phyloP scores from a whole-genome alignment of 2,329 filamentous ascomycete genomes.

The Exophiala bonariae region DNA sequence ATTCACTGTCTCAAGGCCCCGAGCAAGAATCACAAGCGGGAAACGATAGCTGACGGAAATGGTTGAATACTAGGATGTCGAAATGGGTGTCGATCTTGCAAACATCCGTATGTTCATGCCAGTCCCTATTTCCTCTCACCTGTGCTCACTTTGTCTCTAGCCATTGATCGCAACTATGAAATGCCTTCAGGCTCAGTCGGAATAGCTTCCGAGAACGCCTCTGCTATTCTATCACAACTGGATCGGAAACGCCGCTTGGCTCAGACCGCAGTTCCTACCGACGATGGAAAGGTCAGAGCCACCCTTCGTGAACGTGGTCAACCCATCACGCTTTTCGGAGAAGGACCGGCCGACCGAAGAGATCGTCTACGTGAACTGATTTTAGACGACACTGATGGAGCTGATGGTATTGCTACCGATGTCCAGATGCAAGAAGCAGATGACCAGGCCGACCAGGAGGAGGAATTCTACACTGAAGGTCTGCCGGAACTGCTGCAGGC shows the following conservation, averaged over 20 bases:
- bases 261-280: constrained; percentile 87
- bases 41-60: constrained; percentile 33
- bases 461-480: constrained; percentile 94
- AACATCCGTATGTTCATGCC: constrained; percentile 65
- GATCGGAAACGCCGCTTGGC: constrained; percentile 87
- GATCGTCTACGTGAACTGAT: constrained; percentile 83
- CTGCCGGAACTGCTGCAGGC: constrained; percentile 72
- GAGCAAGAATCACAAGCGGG: constrained; percentile 7
- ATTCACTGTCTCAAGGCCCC: constrained; percentile 26
- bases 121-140: not conserved
- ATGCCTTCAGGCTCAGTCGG: constrained; percentile 64
- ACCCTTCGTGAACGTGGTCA: constrained; percentile 85
- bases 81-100: constrained; percentile 61
- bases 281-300: constrained; percentile 81
- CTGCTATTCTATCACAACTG: constrained; percentile 83
- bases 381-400: constrained; percentile 60
- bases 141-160: constrained; percentile 35
- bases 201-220: constrained; percentile 76
- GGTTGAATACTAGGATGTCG: constrained; percentile 47
- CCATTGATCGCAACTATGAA: constrained; percentile 80
- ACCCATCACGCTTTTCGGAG: constrained; percentile 91
- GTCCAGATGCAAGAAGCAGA: constrained; percentile 59
- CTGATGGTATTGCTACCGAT: constrained; percentile 53
- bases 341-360: constrained; percentile 80
- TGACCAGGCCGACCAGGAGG: constrained; percentile 72